Conservation (phyloP, 257 asterid genomes). For the Avicennia marina region DNA sequence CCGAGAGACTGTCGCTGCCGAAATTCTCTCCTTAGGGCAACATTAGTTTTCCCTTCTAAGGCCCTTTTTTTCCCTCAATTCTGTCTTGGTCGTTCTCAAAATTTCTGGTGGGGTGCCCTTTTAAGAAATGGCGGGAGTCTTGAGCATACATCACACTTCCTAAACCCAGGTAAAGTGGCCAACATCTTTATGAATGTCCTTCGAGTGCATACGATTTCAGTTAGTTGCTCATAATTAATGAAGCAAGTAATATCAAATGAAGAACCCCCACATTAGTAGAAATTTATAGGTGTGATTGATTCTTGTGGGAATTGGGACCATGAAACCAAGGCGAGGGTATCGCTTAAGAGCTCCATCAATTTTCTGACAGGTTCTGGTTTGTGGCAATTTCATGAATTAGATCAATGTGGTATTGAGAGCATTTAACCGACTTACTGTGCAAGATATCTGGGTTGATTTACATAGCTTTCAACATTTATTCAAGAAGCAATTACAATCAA, state of each 20-base stretch:
- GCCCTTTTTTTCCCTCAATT: slow-evolving; percentile 12
- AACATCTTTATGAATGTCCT: slow-evolving; percentile 5
- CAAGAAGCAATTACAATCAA: too few relatives aligned
- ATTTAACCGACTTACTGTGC: too few relatives aligned
- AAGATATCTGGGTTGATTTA: too few relatives aligned
- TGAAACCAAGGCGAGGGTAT: too few relatives aligned
- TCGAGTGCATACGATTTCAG: slow-evolving; percentile 5
- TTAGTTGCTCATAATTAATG: slow-evolving; percentile 17
- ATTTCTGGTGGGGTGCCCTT: slow-evolving; percentile 13
- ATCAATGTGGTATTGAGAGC: neutral
- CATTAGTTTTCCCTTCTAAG: neutral
- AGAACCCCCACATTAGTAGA: too few relatives aligned
- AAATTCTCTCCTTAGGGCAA: neutral
- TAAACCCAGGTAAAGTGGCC: neutral
- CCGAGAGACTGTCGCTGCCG: neutral
- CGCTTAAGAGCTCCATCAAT: too few relatives aligned
- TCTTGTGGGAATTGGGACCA: slow-evolving; percentile 7
- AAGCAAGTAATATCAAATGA: slow-evolving; percentile 13
- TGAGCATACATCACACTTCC: slow-evolving; percentile 6
- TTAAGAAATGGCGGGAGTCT: slow-evolving; percentile 7
- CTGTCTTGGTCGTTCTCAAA: slow-evolving; percentile 8
- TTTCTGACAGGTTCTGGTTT: too few relatives aligned
- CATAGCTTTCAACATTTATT: too few relatives aligned
- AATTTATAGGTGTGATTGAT: neutral
- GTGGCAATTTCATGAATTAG: neutral